A percentile compares a stretch with the other conserved stretches of the same genome.
These are phyloP conservation scores for Solanum tarapatanum DNA, from an alignment of 257 asterid genomes.

Conservation along the genomic window DNA sequence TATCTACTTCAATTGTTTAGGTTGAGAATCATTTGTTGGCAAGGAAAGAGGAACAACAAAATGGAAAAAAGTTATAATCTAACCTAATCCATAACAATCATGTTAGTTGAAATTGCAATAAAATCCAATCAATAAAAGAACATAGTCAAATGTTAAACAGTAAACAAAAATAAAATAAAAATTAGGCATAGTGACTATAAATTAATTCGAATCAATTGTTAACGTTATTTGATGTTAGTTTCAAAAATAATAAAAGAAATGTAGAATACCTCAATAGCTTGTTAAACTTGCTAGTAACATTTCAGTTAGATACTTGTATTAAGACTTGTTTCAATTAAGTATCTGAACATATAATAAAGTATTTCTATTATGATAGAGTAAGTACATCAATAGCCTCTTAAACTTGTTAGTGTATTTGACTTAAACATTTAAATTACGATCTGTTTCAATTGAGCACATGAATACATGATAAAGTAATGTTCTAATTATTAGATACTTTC, in stretches of 20 bases:
- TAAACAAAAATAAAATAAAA: not conserved
- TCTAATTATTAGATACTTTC: not conserved
- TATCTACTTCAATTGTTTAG: not conserved
- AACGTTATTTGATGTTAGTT: not conserved
- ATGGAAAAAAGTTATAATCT: not conserved
- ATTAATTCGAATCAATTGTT: not conserved
- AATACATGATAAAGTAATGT: not conserved
- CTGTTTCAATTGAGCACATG: not conserved
- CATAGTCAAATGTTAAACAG: not conserved
- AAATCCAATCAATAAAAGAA: not conserved
- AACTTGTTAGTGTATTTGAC: accelerated
- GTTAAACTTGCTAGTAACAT: not conserved
- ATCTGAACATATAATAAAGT: not conserved
- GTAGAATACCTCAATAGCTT: not conserved
- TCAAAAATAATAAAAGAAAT: not conserved
- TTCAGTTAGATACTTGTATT: not conserved
- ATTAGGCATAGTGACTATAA: not conserved
- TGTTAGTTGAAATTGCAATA: not conserved
- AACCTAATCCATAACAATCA: not conserved
- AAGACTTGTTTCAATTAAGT: not conserved
- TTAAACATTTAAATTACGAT: not conserved
- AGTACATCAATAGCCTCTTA: not conserved
- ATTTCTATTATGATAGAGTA: not conserved
- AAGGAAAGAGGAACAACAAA: not conserved
- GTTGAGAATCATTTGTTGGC: not conserved